Evolutionary conservation across 352 stramenopile species (phyloP).

Genomic region (Globisporangium orthogonon): DNA sequence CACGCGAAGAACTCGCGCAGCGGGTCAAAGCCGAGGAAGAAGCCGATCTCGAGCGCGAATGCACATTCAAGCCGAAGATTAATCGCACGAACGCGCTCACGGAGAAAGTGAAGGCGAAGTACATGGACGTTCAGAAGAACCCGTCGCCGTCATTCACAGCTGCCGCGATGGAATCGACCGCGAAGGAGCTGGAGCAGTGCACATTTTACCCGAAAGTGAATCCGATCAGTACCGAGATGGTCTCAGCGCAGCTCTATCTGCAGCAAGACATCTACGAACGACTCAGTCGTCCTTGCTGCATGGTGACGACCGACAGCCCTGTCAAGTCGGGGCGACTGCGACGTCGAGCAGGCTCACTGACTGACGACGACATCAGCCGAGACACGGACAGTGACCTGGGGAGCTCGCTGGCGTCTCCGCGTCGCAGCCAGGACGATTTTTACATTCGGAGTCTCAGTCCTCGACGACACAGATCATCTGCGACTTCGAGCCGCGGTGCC

Average conservation of each 20-base stretch:
- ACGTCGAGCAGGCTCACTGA: conserved; percentile 14
- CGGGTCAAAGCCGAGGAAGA: conserved; percentile 66
- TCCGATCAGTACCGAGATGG: conserved; percentile 62
- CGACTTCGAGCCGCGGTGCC: conserved; percentile 4
- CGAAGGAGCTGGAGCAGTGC: conserved; percentile 65
- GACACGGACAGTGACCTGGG: conserved; percentile 18
- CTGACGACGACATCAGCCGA: conserved; percentile 10
- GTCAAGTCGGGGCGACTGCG: conserved; percentile 6
- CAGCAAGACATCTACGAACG: conserved; percentile 85
- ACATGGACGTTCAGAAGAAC: conserved; percentile 41
- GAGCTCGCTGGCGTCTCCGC: conserved; percentile 15
- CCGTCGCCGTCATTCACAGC: conserved; percentile 34
- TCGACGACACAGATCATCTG: conserved; percentile 4
- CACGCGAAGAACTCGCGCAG: conserved; percentile 56
- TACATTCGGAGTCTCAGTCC: conserved; percentile 26
- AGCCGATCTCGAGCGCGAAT: conserved; percentile 60
- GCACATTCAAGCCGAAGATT: conserved; percentile 67
- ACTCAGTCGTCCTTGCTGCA: conserved; percentile 54
- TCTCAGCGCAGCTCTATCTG: conserved; percentile 77
- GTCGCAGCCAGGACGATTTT: conserved; percentile 46
- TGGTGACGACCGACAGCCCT: conserved; percentile 10
- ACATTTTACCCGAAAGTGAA: conserved; percentile 81
- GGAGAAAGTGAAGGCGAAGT: conserved; percentile 72
- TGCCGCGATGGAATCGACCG: conserved; percentile 47
- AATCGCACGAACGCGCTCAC: conserved; percentile 31